Evolutionary conservation across 371 early-diverging fungal genomes (phyloP).

Genomic region (Actinomortierella ambigua): DNA sequence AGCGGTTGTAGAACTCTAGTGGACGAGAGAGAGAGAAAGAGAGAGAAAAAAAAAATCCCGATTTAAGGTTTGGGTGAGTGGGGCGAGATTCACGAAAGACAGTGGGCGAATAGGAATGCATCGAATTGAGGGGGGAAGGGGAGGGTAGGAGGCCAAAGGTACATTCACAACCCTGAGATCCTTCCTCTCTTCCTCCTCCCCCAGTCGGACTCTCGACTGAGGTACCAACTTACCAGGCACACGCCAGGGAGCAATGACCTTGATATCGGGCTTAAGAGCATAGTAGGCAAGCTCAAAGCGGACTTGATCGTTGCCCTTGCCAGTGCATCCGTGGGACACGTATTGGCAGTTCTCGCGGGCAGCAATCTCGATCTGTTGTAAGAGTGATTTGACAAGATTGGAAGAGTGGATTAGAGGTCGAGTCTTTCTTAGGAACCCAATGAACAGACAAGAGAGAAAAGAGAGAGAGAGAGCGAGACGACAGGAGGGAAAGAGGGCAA

Average conservation of each 20-base stretch:
- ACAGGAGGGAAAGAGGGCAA: not conserved
- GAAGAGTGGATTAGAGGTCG: not conserved
- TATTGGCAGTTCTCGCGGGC: conserved; percentile 87
- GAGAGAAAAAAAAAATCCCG: conserved; percentile 4
- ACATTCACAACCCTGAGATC: not conserved
- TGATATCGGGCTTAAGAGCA: conserved; percentile 89
- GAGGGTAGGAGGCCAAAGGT: not conserved
- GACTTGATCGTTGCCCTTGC: conserved; percentile 99
- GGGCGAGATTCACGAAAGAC: not conserved
- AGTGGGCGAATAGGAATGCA: not conserved
- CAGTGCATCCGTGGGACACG: conserved; percentile 98
- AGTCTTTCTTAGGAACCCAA: not conserved
- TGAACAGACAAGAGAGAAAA: not conserved
- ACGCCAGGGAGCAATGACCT: conserved; percentile 97
- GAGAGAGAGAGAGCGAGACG: not conserved
- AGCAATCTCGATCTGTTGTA: conserved; percentile 89
- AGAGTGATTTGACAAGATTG: not conserved
- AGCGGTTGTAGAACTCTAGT: conserved; percentile 89
- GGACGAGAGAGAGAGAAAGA: not conserved
- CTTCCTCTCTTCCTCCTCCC: not conserved
- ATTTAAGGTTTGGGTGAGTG: not conserved
- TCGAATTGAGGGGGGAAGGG: not conserved
- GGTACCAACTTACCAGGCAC: conserved; percentile 69
- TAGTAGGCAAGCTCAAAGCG: conserved; percentile 98
- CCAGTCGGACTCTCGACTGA: not conserved